Conservation (phyloP, 1,284 basidiomycete genomes). For the Pascua sp. region DNA sequence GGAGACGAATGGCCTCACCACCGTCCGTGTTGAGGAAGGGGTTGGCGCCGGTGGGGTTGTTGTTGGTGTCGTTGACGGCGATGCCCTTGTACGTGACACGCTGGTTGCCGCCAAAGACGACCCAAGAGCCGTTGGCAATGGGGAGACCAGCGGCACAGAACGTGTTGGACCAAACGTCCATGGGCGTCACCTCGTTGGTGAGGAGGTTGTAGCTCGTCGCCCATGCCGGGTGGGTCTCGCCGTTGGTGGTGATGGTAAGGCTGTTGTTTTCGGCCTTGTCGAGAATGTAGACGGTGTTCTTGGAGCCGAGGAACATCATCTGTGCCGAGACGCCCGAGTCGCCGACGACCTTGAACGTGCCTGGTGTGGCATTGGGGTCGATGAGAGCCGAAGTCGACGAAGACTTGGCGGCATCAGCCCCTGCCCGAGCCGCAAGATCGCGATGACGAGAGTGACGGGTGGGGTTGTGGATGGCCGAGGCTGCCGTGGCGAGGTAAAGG, state of each 20-base stretch:
- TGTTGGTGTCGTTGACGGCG: conserved; percentile 34
- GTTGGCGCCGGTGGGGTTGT: conserved; percentile 48
- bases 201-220: conserved; percentile 50
- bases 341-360: conserved; percentile 43
- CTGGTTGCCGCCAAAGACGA: conserved; percentile 59
- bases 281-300: conserved; percentile 52
- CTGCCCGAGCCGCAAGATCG: conserved; percentile 17
- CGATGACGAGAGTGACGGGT: conserved; percentile 12
- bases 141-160: conserved; percentile 61
- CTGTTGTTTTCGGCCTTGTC: conserved; percentile 62
- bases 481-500: conserved; percentile 5
- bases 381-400: background rate
- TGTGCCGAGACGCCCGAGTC: conserved; percentile 51
- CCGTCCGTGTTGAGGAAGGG: conserved; percentile 62
- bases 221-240: conserved; percentile 47
- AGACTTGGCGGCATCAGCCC: background rate
- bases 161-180: conserved; percentile 74
- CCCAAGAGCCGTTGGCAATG: conserved; percentile 54
- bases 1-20: conserved; percentile 57
- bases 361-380: conserved; percentile 19
- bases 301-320: conserved; percentile 50
- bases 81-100: conserved; percentile 68
- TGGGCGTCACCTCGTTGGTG: conserved; percentile 50
- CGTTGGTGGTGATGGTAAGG: conserved; percentile 54
- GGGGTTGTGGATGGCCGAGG: background rate